Evolutionary conservation across 306 rosid species (phyloP), one percentile per base, ranked within the genome.

Genomic region (Dicorynia guianensis): DNA sequence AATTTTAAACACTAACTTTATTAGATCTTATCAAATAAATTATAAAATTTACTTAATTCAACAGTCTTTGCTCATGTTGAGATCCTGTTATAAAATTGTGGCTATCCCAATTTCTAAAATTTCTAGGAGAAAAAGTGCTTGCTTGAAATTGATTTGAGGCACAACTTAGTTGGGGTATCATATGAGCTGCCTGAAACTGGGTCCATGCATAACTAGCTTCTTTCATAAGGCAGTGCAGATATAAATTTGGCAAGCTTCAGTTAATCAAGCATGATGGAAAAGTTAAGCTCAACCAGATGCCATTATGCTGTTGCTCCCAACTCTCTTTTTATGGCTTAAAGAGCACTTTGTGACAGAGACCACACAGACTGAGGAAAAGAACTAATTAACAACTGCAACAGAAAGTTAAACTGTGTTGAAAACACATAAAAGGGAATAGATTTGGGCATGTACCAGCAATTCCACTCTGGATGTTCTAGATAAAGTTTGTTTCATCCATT

Each of bases 401-500:
- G 4, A 25, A 25, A 25, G 30, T 25, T 25, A 25, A 25, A 25
- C 1, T 25, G 30, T 25, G 30, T 25, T 25, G 1, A 25, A 25
- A 25, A 25, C n/a, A 25, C 30, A 25, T 25, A 58, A 66, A 49
- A 43, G 34, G 9, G 55, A 33, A 71, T 71, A 47, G 57, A 71
- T 48, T 84, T 61, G 48, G 20, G 63, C 19, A 59, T 19, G 60
- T 47, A 53, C 69, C 65, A 50, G 58, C 65, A 76, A 57, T 70
- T 81, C 79, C 72, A 81, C 75, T 20, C 79, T 75, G 82, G 49
- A 54, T 76, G 70, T 66, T 78, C 80, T 79, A 64, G 65, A 71
- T 35, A 75, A 76, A 69, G 76, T 72, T 40, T 58, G 73, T 78
- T 75, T 73, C 61, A 59, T 69, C 72, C 8, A 38, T 69, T 65